phyloP scores from a whole-genome alignment of 176 grass and related monocot genomes.

The Cenchrus americanus region DNA sequence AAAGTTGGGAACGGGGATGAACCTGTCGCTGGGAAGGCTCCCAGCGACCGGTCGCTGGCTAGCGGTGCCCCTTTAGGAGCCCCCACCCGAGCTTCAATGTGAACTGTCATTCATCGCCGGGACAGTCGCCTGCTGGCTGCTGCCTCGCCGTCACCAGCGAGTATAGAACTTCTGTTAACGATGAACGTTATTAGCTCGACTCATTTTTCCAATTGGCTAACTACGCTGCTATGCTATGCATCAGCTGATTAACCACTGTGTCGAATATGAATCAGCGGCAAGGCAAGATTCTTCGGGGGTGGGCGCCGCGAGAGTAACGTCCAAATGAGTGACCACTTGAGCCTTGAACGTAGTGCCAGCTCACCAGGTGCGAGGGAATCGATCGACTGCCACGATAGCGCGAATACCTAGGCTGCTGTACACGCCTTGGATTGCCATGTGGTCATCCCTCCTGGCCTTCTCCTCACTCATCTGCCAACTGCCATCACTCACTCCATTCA shows the following conservation, averaged over 20 bases:
- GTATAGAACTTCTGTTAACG: too few species aligned
- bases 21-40: too few species aligned
- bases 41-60: too few species aligned
- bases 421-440: not conserved
- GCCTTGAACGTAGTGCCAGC: not conserved
- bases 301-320: not conserved
- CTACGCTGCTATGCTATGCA: not conserved
- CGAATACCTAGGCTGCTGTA: not conserved
- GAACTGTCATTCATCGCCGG: too few species aligned
- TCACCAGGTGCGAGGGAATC: not conserved
- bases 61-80: too few species aligned
- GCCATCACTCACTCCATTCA: not conserved
- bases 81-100: too few species aligned
- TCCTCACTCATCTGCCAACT: not conserved
- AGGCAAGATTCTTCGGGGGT: not conserved
- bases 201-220: not conserved
- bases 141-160: too few species aligned
- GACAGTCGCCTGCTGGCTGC: too few species aligned
- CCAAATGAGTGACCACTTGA: not conserved
- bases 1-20: too few species aligned
- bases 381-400: not conserved
- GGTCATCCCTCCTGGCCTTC: not conserved
- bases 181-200: not conserved
- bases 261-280: not conserved
- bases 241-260: not conserved